These are phyloP conservation scores for Yarrowia divulgata DNA, from an alignment of 805 yeast species.

Conservation along the genomic window DNA sequence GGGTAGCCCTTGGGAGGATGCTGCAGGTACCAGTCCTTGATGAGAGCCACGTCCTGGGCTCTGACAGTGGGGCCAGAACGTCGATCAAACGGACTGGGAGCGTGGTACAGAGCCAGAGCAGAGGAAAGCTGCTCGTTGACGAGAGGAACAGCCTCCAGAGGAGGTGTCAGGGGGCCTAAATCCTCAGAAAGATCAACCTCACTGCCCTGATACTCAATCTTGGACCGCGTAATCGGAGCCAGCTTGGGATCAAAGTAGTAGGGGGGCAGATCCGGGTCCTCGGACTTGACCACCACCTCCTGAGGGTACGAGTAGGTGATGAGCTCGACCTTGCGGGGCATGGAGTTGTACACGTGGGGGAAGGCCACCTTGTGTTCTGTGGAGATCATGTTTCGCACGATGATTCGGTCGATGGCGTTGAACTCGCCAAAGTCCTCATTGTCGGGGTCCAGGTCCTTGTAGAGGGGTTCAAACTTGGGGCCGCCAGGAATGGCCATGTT, in stretches of 20 bases:
- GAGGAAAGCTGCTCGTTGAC: slow-evolving; percentile 56
- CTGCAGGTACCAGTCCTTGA: slow-evolving; percentile 82
- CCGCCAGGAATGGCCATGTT: slow-evolving; percentile 93
- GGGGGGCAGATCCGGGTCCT: slow-evolving; percentile 60
- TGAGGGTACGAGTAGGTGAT: slow-evolving; percentile 72
- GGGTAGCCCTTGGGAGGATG: slow-evolving; percentile 67
- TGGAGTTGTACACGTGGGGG: slow-evolving; percentile 83
- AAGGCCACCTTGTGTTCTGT: slow-evolving; percentile 88
- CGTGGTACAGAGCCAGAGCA: slow-evolving; percentile 75
- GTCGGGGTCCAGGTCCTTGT: slow-evolving; percentile 67
- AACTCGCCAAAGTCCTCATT: slow-evolving; percentile 86
- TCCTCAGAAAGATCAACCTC: slow-evolving; percentile 54
- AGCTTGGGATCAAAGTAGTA: slow-evolving; percentile 62
- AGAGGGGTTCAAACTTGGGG: slow-evolving; percentile 90
- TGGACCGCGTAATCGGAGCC: slow-evolving; percentile 59
- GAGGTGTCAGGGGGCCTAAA: slow-evolving; percentile 48
- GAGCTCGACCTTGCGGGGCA: slow-evolving; percentile 68
- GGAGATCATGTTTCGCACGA: slow-evolving; percentile 75
- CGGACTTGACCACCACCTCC: slow-evolving; percentile 57
- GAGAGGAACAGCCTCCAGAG: slow-evolving; percentile 57
- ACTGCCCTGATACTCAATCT: slow-evolving; percentile 47
- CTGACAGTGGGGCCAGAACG: slow-evolving; percentile 75
- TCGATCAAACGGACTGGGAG: slow-evolving; percentile 85
- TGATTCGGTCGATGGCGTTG: slow-evolving; percentile 85
- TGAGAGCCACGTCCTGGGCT: slow-evolving; percentile 87